A percentile compares a stretch with the other conserved stretches of the same genome.
Evolutionary conservation across 208 protist genomes (phyloP).

Genomic region (Novymonas esmeraldas): DNA sequence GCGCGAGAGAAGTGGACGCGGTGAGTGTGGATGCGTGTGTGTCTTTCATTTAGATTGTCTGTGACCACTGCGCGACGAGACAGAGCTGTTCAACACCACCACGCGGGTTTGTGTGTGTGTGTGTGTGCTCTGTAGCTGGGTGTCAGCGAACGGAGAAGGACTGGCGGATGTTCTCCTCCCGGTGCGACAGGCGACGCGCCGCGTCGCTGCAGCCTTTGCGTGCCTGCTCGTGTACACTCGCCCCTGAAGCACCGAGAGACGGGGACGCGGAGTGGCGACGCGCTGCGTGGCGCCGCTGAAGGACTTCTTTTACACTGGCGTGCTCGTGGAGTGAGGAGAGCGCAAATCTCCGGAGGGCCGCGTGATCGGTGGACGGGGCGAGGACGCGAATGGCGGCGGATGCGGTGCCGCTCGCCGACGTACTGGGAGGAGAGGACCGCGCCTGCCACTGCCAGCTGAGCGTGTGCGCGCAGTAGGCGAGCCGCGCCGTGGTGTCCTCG

Average conservation of each 20-base stretch:
- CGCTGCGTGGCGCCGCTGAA: conserved; percentile 18
- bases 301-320: conserved; percentile 10
- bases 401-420: background rate
- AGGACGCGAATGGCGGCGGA: conserved; percentile 16
- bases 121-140: too few relatives aligned
- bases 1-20: too few relatives aligned
- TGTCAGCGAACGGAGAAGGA: conserved; percentile 52
- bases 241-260: conserved; percentile 2
- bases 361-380: conserved; percentile 23
- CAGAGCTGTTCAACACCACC: too few relatives aligned
- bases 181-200: conserved; percentile 59
- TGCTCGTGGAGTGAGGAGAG: conserved; percentile 26
- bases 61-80: too few relatives aligned
- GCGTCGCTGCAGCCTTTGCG: conserved; percentile 55
- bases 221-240: conserved; percentile 51
- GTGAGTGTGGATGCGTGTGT: too few relatives aligned
- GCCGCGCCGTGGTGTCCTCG: conserved; percentile 39
- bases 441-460: conserved; percentile 15
- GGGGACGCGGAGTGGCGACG: conserved; percentile 11
- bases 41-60: too few relatives aligned
- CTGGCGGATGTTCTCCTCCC: conserved; percentile 83
- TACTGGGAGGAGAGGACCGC: background rate
- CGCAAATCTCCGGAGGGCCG: conserved; percentile 23
- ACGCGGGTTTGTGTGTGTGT: too few relatives aligned
- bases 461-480: conserved; percentile 43